phyloP scores from a whole-genome alignment of 805 yeast genomes.

The Candida morakotiae region DNA sequence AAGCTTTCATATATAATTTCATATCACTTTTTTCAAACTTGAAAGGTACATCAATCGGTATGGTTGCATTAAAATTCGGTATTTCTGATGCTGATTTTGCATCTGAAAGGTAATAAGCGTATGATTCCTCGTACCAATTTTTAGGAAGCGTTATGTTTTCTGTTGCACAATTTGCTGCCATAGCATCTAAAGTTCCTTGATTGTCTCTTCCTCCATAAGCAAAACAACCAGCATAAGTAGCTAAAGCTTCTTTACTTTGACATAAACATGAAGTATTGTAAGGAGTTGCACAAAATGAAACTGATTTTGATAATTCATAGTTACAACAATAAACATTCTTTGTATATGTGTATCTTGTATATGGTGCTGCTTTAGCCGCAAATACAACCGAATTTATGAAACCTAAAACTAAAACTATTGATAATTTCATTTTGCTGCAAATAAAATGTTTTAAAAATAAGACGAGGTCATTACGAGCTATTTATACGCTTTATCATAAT shows the following conservation, averaged over 20 bases:
- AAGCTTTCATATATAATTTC: slow-evolving; percentile 11
- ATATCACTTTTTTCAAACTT: slow-evolving; percentile 13
- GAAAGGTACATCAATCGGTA: slow-evolving; percentile 23
- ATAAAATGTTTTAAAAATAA: no score
- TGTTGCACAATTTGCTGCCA: slow-evolving; percentile 15
- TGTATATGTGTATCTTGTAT: not conserved
- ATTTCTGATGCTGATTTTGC: slow-evolving; percentile 17
- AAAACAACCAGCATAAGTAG: slow-evolving; percentile 29
- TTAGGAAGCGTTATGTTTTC: slow-evolving; percentile 17
- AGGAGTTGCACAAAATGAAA: slow-evolving; percentile 3
- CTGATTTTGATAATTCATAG: slow-evolving; percentile 1
- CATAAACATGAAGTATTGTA: slow-evolving; percentile 19
- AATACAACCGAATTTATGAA: not conserved
- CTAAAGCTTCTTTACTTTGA: slow-evolving; percentile 20
- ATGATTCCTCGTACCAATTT: slow-evolving; percentile 14
- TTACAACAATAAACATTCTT: slow-evolving; percentile 2
- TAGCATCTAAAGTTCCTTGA: slow-evolving; percentile 16
- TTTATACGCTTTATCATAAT: no score
- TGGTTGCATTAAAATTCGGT: slow-evolving; percentile 17
- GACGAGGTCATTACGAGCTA: no score
- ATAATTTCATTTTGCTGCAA: not conserved
- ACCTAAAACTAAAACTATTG: not conserved
- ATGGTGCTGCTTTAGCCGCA: slow-evolving; percentile 1
- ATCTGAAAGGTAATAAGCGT: slow-evolving; percentile 10
- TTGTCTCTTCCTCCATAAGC: slow-evolving; percentile 18